Percentiles rank a stretch among this genome's conserved stretches.
These are phyloP conservation scores for Escallonia rubra DNA, from an alignment of 129 eudicot species.

Conservation along the genomic window DNA sequence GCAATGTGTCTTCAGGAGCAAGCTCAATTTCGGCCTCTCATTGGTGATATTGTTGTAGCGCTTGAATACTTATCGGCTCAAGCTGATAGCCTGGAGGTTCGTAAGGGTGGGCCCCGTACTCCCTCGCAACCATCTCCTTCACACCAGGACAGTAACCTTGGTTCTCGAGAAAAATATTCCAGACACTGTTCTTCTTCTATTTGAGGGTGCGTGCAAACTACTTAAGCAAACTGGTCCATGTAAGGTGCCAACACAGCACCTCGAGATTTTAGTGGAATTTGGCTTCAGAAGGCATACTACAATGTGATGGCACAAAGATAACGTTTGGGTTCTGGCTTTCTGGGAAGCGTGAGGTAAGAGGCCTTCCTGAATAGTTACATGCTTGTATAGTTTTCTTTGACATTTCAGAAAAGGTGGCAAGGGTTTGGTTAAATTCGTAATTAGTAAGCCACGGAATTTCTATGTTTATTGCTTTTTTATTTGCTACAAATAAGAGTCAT, in stretches of 20 bases:
- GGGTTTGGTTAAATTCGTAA: too few species aligned
- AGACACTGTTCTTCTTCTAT: neutral
- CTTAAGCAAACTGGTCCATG: neutral
- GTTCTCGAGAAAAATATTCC: neutral
- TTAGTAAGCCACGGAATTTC: too few species aligned
- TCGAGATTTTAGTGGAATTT: neutral
- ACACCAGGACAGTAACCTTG: conserved; percentile 4
- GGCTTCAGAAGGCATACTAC: conserved; percentile 2
- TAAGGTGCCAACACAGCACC: neutral
- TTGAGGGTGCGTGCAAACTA: neutral
- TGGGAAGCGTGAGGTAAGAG: neutral
- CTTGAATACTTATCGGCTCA: conserved; percentile 68
- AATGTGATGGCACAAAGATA: neutral
- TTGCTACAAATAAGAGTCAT: too few species aligned
- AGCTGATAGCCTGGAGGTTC: conserved; percentile 32
- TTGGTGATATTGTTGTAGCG: conserved; percentile 71
- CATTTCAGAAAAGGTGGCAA: too few species aligned
- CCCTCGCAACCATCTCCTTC: conserved; percentile 27
- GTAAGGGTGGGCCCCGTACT: conserved; percentile 20
- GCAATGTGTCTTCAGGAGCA: conserved; percentile 84
- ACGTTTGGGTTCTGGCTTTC: neutral
- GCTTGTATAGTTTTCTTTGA: too few species aligned
- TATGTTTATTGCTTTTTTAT: too few species aligned
- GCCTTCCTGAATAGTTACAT: too few species aligned
- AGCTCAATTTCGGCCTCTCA: conserved; percentile 62